phyloP scores from a whole-genome alignment of 306 rosid genomes.

The Macrotyloma uniflorum region DNA sequence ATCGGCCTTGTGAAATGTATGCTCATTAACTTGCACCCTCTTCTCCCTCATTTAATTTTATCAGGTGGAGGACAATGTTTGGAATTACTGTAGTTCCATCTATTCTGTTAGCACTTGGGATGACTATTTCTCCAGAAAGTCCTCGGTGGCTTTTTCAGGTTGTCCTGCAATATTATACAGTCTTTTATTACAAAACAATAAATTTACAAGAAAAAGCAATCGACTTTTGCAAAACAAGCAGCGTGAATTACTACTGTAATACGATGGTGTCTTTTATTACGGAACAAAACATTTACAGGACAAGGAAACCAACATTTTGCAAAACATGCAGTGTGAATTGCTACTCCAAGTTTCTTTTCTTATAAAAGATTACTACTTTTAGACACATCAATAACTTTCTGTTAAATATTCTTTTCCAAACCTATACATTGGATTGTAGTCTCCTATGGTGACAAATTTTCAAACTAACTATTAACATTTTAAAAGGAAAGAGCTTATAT shows the following conservation, averaged over 20 bases:
- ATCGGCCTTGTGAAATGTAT: neutral
- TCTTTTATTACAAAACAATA: slow-evolving; percentile 28
- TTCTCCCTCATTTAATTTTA: slow-evolving; percentile 22
- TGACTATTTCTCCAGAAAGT: slow-evolving; percentile 86
- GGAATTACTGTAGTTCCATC: slow-evolving; percentile 81
- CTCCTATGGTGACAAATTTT: neutral
- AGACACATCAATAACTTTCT: neutral
- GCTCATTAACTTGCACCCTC: neutral
- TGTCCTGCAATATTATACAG: slow-evolving; percentile 2
- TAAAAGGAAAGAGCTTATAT: neutral
- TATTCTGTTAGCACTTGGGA: slow-evolving; percentile 76
- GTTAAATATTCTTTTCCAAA: slow-evolving; percentile 6
- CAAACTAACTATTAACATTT: neutral
- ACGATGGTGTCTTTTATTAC: too few relatives aligned
- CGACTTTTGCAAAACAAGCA: neutral
- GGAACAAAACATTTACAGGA: too few relatives aligned
- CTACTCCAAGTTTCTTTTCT: neutral
- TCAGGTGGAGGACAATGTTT: slow-evolving; percentile 96
- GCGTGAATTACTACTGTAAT: neutral
- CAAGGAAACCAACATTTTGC: too few relatives aligned
- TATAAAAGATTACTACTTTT: neutral
- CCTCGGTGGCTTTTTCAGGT: slow-evolving; percentile 98
- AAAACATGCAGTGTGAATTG: too few relatives aligned
- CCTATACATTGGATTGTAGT: slow-evolving; percentile 3
- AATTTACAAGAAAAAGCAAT: neutral